A percentile compares a stretch with the other conserved stretches of the same genome.
Evolutionary conservation across 306 rosid species (phyloP).

Genomic region (Sesbania bispinosa): DNA sequence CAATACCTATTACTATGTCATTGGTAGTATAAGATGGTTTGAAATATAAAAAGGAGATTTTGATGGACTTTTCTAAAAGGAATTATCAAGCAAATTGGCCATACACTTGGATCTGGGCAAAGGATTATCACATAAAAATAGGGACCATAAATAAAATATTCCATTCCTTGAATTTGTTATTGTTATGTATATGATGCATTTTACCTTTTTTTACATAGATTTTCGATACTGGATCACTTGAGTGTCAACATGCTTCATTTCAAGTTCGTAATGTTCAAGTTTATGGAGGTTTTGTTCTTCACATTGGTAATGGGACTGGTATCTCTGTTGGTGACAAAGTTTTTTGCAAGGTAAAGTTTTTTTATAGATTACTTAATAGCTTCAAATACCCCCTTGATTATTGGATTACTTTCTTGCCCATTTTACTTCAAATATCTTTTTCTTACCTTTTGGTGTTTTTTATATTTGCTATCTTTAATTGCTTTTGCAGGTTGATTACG

Average conservation of each 20-base stretch:
- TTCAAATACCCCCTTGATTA: neutral
- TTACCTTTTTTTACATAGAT: conserved; percentile 42
- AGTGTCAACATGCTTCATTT: conserved; percentile 57
- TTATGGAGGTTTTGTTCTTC: conserved; percentile 84
- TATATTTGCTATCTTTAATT: conserved; percentile 15
- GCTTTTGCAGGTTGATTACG: conserved; percentile 75
- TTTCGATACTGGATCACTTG: conserved; percentile 87
- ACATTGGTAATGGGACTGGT: conserved; percentile 73
- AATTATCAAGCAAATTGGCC: neutral
- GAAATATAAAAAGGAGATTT: conserved; percentile 1
- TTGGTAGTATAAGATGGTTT: neutral
- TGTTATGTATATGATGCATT: conserved; percentile 24
- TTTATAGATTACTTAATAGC: too few relatives aligned
- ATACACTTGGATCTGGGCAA: neutral
- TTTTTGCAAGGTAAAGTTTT: conserved; percentile 70
- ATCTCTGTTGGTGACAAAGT: conserved; percentile 77
- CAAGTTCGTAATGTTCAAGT: conserved; percentile 81
- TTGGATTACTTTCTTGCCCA: neutral
- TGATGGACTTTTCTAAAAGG: neutral
- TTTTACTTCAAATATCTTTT: conserved; percentile 12
- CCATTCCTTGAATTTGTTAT: neutral
- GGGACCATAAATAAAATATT: neutral
- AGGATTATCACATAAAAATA: neutral
- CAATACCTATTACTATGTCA: neutral
- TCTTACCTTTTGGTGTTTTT: neutral